Evolutionary conservation across 495 filamentous ascomycete species (phyloP), one percentile per base, ranked within the genome.

Genomic region (Neurospora sp.): DNA sequence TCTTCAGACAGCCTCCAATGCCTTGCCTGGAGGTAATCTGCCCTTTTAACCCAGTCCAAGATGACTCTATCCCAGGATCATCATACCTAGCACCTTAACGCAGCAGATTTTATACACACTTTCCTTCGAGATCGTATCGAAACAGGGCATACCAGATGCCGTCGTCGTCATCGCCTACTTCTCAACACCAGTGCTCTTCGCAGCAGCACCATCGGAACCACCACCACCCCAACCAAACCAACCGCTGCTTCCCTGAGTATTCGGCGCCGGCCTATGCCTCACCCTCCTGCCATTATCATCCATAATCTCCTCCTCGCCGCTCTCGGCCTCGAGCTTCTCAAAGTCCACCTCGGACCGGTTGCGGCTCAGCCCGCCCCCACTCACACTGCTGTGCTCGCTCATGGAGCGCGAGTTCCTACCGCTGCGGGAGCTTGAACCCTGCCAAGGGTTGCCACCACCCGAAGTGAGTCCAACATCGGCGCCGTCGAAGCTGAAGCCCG

Each of bases 261-360:
- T 62, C 54, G 54, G 54, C 54, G 27, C 54, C 27, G 54, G 54
- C 23, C 54, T 62, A 31, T 62, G 54, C 54, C 54, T 62, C 23
- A 62, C 12, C 23, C 54, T 62, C 23, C 54, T 31, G 23, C 54
- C 54, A 16, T 62, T 62, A 12, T 62, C 54, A 62, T 62, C 54
- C 54, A 31, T 62, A 62, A 62, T 62, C 54, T 62, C 86, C 48
- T 87, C 87, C 41, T 81, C 85, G 2, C 86, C 85, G 76, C 91
- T 91, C 72, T 92, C 91, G n/a, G 86, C 85, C 44, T 93, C 90
- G 74, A 97, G 90, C 77, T 91, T 90, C 77, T 95, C 92, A 79
- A 97, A 97, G 73, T 94, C 93, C 42, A 86, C 87, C 75, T 93
- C 92, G 71, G 90, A 93, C 74, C 86, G 85, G 77, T 90, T 93